phyloP scores from a whole-genome alignment of 164 flowering plant genomes.

The Sextonia rubra region DNA sequence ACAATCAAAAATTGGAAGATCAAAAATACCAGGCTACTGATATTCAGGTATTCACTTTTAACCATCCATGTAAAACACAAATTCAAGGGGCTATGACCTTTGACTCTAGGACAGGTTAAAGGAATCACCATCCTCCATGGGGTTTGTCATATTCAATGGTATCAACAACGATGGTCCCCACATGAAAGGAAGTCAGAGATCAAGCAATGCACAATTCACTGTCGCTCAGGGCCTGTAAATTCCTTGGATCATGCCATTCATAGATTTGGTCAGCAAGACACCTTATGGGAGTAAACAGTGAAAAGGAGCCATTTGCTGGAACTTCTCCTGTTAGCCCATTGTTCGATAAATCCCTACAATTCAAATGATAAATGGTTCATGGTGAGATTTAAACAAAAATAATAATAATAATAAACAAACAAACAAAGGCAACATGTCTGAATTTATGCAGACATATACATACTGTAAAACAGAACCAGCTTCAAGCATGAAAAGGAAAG shows the following conservation, averaged over 20 bases:
- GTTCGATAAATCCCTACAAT: constrained; percentile 57
- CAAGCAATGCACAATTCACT: neutral
- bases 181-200: neutral
- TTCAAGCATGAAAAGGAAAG: neutral
- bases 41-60: neutral
- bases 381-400: too few species aligned
- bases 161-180: neutral
- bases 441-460: neutral
- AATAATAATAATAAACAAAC: too few species aligned
- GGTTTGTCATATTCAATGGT: neutral
- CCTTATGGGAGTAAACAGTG: constrained; percentile 66
- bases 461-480: neutral
- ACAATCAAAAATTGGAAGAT: neutral
- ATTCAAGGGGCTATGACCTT: neutral
- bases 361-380: neutral
- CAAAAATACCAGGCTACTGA: neutral
- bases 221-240: neutral
- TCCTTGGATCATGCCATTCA: neutral
- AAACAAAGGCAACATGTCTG: neutral
- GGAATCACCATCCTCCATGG: neutral
- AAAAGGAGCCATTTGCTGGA: constrained; percentile 65
- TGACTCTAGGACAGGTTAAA: neutral
- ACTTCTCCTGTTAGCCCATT: constrained; percentile 47
- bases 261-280: constrained; percentile 12
- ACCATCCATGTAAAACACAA: neutral